Percentiles rank a stretch among this genome's conserved stretches.
Conservation (phyloP, 352 stramenopile species). For the Phytophthora vignae region DNA sequence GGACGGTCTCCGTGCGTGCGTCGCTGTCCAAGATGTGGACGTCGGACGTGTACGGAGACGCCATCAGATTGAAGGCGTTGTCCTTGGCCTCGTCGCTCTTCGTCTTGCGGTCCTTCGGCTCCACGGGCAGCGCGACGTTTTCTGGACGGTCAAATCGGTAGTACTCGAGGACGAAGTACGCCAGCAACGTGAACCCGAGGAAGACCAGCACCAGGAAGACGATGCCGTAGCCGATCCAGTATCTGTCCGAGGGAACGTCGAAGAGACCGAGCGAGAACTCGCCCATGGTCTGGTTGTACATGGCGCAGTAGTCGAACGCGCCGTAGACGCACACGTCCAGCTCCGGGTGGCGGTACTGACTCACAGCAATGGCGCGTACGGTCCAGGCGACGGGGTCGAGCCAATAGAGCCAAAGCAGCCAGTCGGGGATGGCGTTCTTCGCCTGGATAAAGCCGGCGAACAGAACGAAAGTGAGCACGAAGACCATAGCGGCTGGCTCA, state of each 20-base stretch:
- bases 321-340: constrained; percentile 27
- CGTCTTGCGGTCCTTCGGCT: neutral
- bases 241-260: constrained; percentile 26
- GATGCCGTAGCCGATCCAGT: constrained; percentile 36
- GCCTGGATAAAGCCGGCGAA: constrained; percentile 42
- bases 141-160: constrained; percentile 54
- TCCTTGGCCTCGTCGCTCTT: neutral
- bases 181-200: constrained; percentile 41
- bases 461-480: constrained; percentile 35
- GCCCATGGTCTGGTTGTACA: constrained; percentile 27
- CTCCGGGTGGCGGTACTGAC: constrained; percentile 28
- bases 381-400: constrained; percentile 7
- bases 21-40: neutral
- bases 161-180: constrained; percentile 22
- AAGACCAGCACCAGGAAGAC: constrained; percentile 33
- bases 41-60: neutral
- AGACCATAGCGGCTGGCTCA: constrained; percentile 41
- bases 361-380: constrained; percentile 32
- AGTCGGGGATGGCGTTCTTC: constrained; percentile 34
- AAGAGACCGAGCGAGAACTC: constrained; percentile 38
- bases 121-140: constrained; percentile 34
- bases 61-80: neutral
- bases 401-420: constrained; percentile 21
- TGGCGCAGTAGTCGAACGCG: constrained; percentile 37
- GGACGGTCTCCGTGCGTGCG: neutral